Evolutionary conservation across 345 rosid genomes (phyloP).

Genomic region (Nephelium lappaceum): DNA sequence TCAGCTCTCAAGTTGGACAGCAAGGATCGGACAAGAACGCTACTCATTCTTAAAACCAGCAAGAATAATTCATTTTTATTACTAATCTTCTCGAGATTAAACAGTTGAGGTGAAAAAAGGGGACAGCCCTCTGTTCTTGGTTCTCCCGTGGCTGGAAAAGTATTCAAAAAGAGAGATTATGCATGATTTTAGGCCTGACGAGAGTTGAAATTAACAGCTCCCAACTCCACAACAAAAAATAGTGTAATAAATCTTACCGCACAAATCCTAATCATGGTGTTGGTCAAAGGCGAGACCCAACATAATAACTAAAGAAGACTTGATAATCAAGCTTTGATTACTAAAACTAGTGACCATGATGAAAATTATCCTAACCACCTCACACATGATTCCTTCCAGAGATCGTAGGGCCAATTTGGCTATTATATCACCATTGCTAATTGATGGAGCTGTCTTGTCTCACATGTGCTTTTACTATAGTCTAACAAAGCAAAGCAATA

Average conservation of each 20-base stretch:
- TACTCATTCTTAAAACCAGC: too few relatives aligned
- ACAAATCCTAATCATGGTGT: not conserved
- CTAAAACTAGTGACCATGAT: not conserved
- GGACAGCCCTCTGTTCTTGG: too few relatives aligned
- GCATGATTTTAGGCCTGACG: not conserved
- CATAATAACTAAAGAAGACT: not conserved
- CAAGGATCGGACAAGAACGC: too few relatives aligned
- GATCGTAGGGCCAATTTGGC: not conserved
- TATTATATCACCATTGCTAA: not conserved
- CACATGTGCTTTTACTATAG: not conserved
- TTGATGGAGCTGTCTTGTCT: not conserved
- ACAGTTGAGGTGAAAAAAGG: too few relatives aligned
- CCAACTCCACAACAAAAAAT: not conserved
- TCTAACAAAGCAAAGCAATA: not conserved
- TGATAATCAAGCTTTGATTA: constrained; percentile 2
- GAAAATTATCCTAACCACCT: constrained; percentile 11
- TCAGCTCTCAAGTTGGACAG: too few relatives aligned
- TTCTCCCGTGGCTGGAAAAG: too few relatives aligned
- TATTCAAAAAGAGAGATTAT: not conserved
- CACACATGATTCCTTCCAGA: not conserved
- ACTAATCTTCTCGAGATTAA: too few relatives aligned
- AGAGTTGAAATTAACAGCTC: not conserved
- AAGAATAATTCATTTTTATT: too few relatives aligned
- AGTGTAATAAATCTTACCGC: not conserved
- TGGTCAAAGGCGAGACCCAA: not conserved